Base-by-base conservation (phyloP, 2,329 filamentous ascomycete species). In the Ophiocordyceps camponoti-leonardi region DNA sequence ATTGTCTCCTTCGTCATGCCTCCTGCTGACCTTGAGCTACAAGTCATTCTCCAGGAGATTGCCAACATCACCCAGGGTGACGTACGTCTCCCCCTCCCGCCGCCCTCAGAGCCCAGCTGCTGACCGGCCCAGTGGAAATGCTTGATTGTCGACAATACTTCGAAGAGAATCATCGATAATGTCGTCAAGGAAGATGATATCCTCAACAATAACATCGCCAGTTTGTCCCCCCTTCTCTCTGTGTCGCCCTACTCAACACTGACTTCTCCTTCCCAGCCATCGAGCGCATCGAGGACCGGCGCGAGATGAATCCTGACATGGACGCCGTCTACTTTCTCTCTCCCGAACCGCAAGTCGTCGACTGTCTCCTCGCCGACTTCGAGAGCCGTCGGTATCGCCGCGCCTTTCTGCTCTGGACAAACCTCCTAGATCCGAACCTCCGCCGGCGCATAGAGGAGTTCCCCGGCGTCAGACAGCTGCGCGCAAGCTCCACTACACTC, bases 161-260 rank as follows among this genome's bases (percentile, higher is more conserved):
- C 86, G 60, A 81, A 81, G 61, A 88, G 83, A 63, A 75, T 98
- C 55, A 74, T 98, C 55, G 82, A 94, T 65, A 94, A 90, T 70
- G 83, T 86, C 42, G 77, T 90, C 60, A 90, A 86, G 57, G 84
- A 95, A 69, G 90, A 98, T 76, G 86, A 95, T 58, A 93, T 98
- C 53, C 81, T 98, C 66, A 93, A 94, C 61, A 79, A 87, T 65
- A 94, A 94, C 61, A 85, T 98, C 64, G 90, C 88, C 53, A 94
- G 88, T 94, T 73, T 60, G 81, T 60, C 30, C 43, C 41, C 49
- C n/a, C 49, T 44, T 47, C 45, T 45, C 8, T 13, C 22, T 6
- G 22, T 14, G 5, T 19, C 35, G 6, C 18, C 3, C 23, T 16
- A 7, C 10, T 14, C 12, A 16, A 18, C 33, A 1, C 35, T 44